These are phyloP conservation scores for Pseudogymnoascus sp. DNA, from an alignment of 2,329 filamentous ascomycete species.

Conservation along the genomic window DNA sequence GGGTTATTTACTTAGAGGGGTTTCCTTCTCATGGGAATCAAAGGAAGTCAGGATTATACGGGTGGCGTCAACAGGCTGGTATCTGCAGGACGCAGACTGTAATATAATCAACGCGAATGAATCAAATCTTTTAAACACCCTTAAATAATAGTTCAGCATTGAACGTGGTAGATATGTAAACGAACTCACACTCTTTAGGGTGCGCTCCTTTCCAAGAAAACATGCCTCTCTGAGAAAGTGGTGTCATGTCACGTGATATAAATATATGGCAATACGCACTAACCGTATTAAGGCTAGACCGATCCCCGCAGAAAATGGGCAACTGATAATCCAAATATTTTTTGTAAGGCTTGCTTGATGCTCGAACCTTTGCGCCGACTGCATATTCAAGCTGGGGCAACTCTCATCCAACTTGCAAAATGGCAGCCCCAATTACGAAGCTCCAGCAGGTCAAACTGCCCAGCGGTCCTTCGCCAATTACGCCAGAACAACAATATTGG, in stretches of 20 bases:
- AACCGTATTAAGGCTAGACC: background rate
- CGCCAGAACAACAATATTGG: constrained; percentile 95
- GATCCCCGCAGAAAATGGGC: background rate
- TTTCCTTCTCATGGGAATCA: constrained; percentile 4
- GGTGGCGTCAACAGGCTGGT: constrained; percentile 3
- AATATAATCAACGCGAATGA: background rate
- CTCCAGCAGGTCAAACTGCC: constrained; percentile 66
- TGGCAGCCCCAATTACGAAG: constrained; percentile 27
- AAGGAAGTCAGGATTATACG: constrained; percentile 5
- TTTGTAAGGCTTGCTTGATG: constrained; percentile 8
- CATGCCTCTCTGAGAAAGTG: background rate
- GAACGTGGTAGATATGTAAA: background rate
- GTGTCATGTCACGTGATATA: background rate
- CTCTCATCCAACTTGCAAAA: constrained; percentile 15
- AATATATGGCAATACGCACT: background rate
- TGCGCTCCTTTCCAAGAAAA: no score
- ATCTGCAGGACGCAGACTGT: constrained; percentile 5
- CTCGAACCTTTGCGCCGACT: constrained; percentile 4
- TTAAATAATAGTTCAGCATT: background rate
- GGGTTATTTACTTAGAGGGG: background rate
- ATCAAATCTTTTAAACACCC: background rate
- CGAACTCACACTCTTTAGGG: background rate
- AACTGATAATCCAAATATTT: constrained; percentile 10
- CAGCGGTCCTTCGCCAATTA: constrained; percentile 71
- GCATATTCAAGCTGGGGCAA: constrained; percentile 6